Base-by-base conservation (phyloP, 1,139 yeast species). In the Zygosaccharomyces sapae region DNA sequence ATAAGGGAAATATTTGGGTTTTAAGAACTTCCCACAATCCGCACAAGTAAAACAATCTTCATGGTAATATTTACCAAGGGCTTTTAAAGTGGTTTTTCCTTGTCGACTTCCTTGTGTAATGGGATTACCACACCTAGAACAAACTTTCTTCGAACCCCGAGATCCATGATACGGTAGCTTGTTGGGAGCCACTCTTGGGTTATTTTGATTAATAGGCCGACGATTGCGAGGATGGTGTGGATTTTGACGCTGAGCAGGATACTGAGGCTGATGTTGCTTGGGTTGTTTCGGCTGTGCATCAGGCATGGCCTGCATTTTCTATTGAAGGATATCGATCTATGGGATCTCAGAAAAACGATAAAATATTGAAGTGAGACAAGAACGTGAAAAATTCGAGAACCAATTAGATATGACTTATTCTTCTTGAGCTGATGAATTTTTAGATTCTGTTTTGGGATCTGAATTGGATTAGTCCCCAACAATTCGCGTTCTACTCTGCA, bases 31-130 rank as follows among this genome's bases (percentile, higher is more conserved):
- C 2, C 83, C 83, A 70, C 97, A 90, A 60, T 86, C 95, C 53
- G 79, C 72, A 66, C 98, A 90, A 5, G 80, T 76, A 65, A 90
- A 89, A 67, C 98, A 90, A 38, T 85, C 84, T 30, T 89, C 86
- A 65, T 90, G 98, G 63, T 78, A 90, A 3, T 88, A 82, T 45
- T 76, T 75, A 41, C 81, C 83, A 57, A 90, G 72, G 0, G 97
- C 97, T 47, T 96, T 77, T 1, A 90, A 94, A 6, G 53, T 50
- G n/a, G 52, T 51, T 36, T 50, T 52, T 16, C 49, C 49, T n/a
- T 48, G 42, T 24, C 37, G 45, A 56, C 86, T 82, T 55, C 87
- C 92, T 7, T 95, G 94, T 1, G 83, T 75, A 36, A 89, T 86
- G 29, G 80, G 80, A 42, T 74, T 67, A 2, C 76, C 76, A 69